Conservation (phyloP, 768 basidiomycete genomes). For the Pisolithus albus region DNA sequence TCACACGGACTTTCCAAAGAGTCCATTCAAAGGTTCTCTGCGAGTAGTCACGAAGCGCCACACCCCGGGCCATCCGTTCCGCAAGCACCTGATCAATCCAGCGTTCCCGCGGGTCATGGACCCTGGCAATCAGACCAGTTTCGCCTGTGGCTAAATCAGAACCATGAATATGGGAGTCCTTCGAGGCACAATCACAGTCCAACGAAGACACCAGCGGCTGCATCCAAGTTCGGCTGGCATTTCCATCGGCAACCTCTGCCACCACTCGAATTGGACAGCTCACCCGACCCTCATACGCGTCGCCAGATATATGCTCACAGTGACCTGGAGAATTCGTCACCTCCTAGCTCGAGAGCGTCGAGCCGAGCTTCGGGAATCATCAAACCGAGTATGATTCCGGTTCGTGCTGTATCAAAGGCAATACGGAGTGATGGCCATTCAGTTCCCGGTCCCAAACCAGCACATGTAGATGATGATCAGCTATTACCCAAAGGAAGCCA, state of each 20-base stretch:
- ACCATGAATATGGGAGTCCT: background rate
- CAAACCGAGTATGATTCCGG: constrained; percentile 38
- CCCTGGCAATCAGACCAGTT: constrained; percentile 4
- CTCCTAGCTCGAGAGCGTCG: constrained; percentile 20
- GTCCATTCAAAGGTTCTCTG: too few relatives aligned
- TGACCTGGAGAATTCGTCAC: constrained; percentile 18
- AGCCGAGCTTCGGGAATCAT: constrained; percentile 19
- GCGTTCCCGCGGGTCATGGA: background rate
- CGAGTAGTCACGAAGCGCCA: constrained; percentile 2
- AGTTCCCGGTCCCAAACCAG: constrained; percentile 5
- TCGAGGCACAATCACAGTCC: constrained; percentile 6
- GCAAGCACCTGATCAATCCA: background rate
- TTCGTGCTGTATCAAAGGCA: constrained; percentile 33
- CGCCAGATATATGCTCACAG: background rate
- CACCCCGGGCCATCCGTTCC: background rate
- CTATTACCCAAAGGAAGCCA: constrained; percentile 18
- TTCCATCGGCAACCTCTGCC: constrained; percentile 34
- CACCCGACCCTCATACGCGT: constrained; percentile 6
- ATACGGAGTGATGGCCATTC: constrained; percentile 11
- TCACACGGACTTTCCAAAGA: constrained; percentile 1
- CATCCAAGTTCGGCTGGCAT: constrained; percentile 34
- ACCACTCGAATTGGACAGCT: constrained; percentile 33
- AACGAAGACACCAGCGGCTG: constrained; percentile 14
- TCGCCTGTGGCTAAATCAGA: background rate
- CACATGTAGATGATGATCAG: constrained; percentile 5